A percentile compares a stretch with the other conserved stretches of the same genome.
phyloP scores from a whole-genome alignment of 208 protist species.

The Crithidia fasciculata region DNA sequence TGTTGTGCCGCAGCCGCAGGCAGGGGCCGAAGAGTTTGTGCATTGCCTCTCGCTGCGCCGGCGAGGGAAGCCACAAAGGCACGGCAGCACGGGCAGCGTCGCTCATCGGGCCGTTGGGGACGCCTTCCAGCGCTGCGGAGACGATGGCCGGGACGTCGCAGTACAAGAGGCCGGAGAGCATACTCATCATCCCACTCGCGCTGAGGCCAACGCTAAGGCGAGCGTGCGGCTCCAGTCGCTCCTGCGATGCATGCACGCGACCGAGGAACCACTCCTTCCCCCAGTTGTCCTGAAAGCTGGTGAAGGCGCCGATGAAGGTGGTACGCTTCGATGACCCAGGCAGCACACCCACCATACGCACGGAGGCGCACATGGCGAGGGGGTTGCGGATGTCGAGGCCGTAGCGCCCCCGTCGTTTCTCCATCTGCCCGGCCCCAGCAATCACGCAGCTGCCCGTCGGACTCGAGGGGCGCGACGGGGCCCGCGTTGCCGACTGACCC shows the following conservation, averaged over 20 bases:
- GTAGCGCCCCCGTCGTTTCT: constrained; percentile 1
- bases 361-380: neutral
- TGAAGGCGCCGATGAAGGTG: neutral
- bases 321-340: neutral
- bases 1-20: constrained; percentile 19
- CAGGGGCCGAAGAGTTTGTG: constrained; percentile 1
- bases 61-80: constrained; percentile 2
- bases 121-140: neutral
- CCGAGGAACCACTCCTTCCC: neutral
- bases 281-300: constrained; percentile 10
- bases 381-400: constrained; percentile 1
- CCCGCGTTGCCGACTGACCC: neutral
- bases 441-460: neutral
- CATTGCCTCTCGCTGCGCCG: constrained; percentile 5
- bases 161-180: neutral
- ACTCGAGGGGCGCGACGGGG: too few species aligned
- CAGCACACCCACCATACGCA: neutral
- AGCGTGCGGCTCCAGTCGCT: neutral
- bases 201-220: neutral
- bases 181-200: neutral
- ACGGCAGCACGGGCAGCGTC: neutral
- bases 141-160: constrained; percentile 1
- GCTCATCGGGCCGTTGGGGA: neutral
- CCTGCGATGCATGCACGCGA: neutral
- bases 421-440: neutral